Evolutionary conservation across 768 basidiomycete genomes (phyloP), one percentile per base, ranked within the genome.

Genomic region (Naganishia randhawae): DNA sequence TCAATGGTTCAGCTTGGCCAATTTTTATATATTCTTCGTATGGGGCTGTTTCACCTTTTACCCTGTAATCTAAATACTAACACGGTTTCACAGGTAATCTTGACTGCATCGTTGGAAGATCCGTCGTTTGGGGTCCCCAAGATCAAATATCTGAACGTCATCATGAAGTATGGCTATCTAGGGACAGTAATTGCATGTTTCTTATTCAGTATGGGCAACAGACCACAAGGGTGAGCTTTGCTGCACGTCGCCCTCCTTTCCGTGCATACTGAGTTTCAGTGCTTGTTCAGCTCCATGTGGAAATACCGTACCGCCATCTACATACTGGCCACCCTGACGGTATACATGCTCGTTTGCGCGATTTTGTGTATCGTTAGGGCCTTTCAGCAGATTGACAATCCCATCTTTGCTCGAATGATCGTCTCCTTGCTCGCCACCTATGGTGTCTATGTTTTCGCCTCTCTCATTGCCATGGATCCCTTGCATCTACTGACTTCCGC

Each of bases 1-100:
- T 75, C 85, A 92, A 14, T 99, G 96, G 96, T 96, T 97, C 77
- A 88, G 86, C 2, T 61, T 93, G 87, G 94, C 91, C n/a, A 97
- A 95, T 75, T 93, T 91, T 78, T 97, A 91, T 78, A 80, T 95
- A 33, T 95, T 94, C 81, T 97, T 95, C 77, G 92, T 93, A 75
- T 80, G 88, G 80, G 8, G 13, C 65, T 29, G 7, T n/a, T 16
- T 10, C 35, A 29, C n/a, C 51, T n/a, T n/a, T n/a, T n/a, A n/a
- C n/a, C n/a, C n/a, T n/a, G n/a, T n/a, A n/a, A n/a, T n/a, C n/a
- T n/a, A n/a, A n/a, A n/a, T n/a, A n/a, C n/a, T n/a, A n/a, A n/a
- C n/a, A n/a, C n/a, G 14, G 14, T 10, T 13, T 45, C 35, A 33
- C 71, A 92, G 91, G 85, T 91, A 48, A 88, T 98, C 32, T 81